Evolutionary conservation across 2,329 filamentous ascomycete genomes (phyloP), one percentile per base, ranked within the genome.

Genomic region (Juglanconis sp.): DNA sequence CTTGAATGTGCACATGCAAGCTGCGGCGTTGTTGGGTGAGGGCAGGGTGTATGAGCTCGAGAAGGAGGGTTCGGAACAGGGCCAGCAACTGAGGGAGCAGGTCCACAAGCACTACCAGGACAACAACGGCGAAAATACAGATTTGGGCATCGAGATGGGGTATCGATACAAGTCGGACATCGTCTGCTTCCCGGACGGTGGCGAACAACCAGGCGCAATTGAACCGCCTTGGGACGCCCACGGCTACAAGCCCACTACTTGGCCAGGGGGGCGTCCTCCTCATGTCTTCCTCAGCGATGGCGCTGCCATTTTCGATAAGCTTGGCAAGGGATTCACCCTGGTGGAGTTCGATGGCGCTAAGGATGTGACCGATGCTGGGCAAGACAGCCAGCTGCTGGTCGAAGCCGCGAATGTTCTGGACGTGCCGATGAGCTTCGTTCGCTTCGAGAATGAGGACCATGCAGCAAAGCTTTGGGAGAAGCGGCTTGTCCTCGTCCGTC

Each of bases 101-200:
- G 59, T 68, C 24, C 50, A 56, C 24, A 46, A 63, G 11, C 59
- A 67, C 53, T 59, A 62, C 46, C 60, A 59, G 36, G 49, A 55
- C 9, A 55, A 69, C 52, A 64, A 71, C 49, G 65, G 63, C n/a
- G 68, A 71, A 57, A 69, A 69, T 56, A 68, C 64, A 50, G 65
- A 68, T 38, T 42, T 60, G 5, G 68, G 67, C 6, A 59, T 70
- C 34, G 69, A 70, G 53, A 65, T 71, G 68, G 69, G 64, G 15
- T 70, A 70, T 52, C 46, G 63, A 10, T 68, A 69, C 44, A 50
- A 56, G 13, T 65, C 61, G 8, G 9, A 32, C 4, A 55, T 66
- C 31, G 17, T 47, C 42, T 13, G 10, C 6, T 30, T 8, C 32
- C 17, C 17, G n/a, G 17, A 30, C 5, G 35, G 24, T 10, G 52